phyloP scores from a whole-genome alignment of 2,329 filamentous ascomycete genomes.

The Claviceps fusiformis region DNA sequence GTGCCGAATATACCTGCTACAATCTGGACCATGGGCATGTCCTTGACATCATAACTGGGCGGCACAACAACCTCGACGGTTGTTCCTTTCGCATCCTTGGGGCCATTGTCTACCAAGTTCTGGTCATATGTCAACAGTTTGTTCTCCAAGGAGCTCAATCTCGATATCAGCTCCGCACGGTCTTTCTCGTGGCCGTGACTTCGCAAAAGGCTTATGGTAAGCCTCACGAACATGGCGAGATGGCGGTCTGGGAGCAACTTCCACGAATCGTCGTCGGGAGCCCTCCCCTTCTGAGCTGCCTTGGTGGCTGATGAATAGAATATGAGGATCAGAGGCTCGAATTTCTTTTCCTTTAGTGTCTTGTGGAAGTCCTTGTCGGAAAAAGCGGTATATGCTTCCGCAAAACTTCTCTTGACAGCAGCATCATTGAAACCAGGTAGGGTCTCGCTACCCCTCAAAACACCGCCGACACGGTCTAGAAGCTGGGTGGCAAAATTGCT shows the following conservation, averaged over 20 bases:
- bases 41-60: conserved; percentile 82
- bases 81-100: conserved; percentile 19
- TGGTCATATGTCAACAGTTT: conserved; percentile 92
- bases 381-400: conserved; percentile 84
- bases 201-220: conserved; percentile 67
- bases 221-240: conserved; percentile 82
- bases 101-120: conserved; percentile 43
- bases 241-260: conserved; percentile 88
- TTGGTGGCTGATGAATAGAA: conserved; percentile 94
- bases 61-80: conserved; percentile 74
- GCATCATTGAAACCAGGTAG: conserved; percentile 82
- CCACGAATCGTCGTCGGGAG: conserved; percentile 72
- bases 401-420: conserved; percentile 87
- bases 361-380: conserved; percentile 81
- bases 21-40: conserved; percentile 85
- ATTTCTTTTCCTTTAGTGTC: conserved; percentile 79
- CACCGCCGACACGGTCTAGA: conserved; percentile 63
- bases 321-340: conserved; percentile 86
- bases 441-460: conserved; percentile 68
- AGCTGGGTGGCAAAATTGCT: conserved; percentile 38
- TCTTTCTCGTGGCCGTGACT: conserved; percentile 78
- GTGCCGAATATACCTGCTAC: conserved; percentile 80
- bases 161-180: conserved; percentile 67
- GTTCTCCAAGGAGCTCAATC: conserved; percentile 72
- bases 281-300: conserved; percentile 60